Evolutionary conservation across 192 early-diverging fungal genomes (phyloP), one percentile per base, ranked within the genome.

Genomic region (Coemansia sp.): DNA sequence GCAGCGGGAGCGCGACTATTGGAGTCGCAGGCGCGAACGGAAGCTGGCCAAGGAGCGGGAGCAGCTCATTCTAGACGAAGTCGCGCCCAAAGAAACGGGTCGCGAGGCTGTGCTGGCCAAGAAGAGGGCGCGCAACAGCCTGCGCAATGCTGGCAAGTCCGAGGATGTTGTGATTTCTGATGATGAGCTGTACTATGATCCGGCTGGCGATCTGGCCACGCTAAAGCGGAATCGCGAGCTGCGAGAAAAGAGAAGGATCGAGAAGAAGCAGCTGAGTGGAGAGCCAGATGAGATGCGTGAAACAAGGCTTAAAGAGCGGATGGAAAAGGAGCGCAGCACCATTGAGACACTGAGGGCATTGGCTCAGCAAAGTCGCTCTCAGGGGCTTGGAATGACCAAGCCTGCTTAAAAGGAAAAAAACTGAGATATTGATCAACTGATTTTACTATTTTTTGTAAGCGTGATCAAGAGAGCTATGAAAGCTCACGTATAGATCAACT

Each of bases 241-340:
- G 19, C 65, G 84, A 19, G 64, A 82, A 30, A 71, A 73, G 45
- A 45, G 57, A 46, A 7, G 57, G 14, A 42, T 58, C 19, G 57
- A 58, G 25, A 20, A 14, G 23, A 54, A 65, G 20, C 68, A 74
- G 52, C 23, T 29, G 14, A 27, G 52, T 6, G 20, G 62, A 52
- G 74, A 73, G 25, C 51, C 51, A 14, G 57, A 58, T 7, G 32
- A 65, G 62, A 20, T 69, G 55, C 39, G 74, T 65, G 16, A 65
- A 62, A 61, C 27, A 1, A 65, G 73, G 14, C 59, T 74, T 19
- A 49, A 56, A 53, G 85, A 82, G 35, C 86, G 81, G 59, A 60
- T 80, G 39, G 79, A 85, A 30, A 93, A 90, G 67, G 90, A 93
- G 62, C 83, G 84, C 23, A 81, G 67, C n/a, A 91, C 89, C 2